These are phyloP conservation scores for Mycena epipterygia DNA, from an alignment of 768 basidiomycete species.

Conservation along the genomic window DNA sequence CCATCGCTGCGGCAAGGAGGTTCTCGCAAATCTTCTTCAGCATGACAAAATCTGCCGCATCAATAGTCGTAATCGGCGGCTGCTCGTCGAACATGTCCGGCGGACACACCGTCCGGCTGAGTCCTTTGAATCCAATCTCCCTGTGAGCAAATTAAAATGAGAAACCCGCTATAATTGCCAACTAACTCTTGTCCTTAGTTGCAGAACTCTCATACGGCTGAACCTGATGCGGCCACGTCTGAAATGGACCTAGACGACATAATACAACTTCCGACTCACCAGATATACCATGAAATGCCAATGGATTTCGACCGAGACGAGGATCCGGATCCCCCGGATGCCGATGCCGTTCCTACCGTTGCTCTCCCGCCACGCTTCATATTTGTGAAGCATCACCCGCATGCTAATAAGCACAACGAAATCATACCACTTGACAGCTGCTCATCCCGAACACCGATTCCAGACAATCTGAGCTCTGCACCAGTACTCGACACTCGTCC, in stretches of 20 bases:
- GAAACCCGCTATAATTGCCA: too few species aligned
- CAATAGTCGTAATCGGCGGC: not conserved
- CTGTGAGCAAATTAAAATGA: not conserved
- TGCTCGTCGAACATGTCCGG: not conserved
- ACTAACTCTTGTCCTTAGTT: too few species aligned
- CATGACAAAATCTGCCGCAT: conserved; percentile 2
- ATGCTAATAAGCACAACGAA: conserved; percentile 2
- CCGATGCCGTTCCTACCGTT: not conserved
- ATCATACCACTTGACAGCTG: conserved; percentile 18
- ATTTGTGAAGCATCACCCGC: conserved; percentile 22
- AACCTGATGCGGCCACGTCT: not conserved
- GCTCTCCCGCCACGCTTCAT: conserved; percentile 20
- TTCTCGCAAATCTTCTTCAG: not conserved
- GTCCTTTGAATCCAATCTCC: not conserved
- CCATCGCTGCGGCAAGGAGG: conserved; percentile 1
- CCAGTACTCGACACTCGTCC: conserved; percentile 6
- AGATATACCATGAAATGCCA: not conserved
- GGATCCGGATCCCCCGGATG: not conserved
- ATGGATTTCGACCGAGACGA: not conserved
- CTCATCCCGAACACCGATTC: not conserved
- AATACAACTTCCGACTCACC: conserved; percentile 14
- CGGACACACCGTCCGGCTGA: not conserved
- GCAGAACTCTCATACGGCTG: too few species aligned
- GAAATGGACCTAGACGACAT: conserved; percentile 18
- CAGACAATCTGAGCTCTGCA: not conserved